Evolutionary conservation across 2,329 filamentous ascomycete species (phyloP).

Genomic region (Fusarium foetens): DNA sequence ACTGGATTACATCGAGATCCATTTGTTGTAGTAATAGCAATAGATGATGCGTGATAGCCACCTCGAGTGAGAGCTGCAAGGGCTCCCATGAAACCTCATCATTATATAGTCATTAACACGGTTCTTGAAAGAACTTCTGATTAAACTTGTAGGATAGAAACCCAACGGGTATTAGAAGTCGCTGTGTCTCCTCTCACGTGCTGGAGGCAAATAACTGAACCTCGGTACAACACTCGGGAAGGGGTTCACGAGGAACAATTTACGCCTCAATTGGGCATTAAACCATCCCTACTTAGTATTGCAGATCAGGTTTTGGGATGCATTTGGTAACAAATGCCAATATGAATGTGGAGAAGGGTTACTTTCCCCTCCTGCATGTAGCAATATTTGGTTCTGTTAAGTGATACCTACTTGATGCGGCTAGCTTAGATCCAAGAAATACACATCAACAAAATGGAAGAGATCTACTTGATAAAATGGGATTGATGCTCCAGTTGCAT

Average conservation of each 20-base stretch:
- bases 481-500: rapidly evolving
- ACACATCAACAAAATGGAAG: rapidly evolving
- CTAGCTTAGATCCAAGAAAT: neutral
- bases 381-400: neutral
- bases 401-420: neutral
- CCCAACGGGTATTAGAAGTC: rapidly evolving
- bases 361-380: neutral
- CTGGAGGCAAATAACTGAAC: rapidly evolving
- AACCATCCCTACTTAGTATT: rapidly evolving
- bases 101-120: rapidly evolving
- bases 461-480: rapidly evolving
- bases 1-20: rapidly evolving
- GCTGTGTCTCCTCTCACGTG: neutral
- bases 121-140: rapidly evolving
- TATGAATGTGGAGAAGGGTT: neutral
- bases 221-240: neutral
- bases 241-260: neutral
- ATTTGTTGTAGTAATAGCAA: neutral
- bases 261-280: neutral
- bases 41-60: rapidly evolving
- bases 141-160: rapidly evolving
- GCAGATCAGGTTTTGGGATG: neutral
- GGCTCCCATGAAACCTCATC: rapidly evolving
- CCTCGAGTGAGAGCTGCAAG: neutral
- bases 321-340: rapidly evolving